These are phyloP conservation scores for Saturnispora sanitii DNA, from an alignment of 805 yeast genomes.

Conservation along the genomic window DNA sequence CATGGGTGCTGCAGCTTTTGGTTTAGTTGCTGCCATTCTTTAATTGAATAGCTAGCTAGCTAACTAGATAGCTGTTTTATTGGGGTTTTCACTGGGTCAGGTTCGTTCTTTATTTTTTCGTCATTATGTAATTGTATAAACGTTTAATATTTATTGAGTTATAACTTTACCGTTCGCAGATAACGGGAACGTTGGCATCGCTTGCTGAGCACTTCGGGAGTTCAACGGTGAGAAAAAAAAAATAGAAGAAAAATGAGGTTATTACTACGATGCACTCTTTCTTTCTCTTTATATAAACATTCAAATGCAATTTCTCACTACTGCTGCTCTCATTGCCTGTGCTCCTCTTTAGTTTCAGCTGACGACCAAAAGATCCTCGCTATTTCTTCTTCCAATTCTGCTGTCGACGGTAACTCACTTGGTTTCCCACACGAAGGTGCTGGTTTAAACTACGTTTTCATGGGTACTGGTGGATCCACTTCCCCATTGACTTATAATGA, in stretches of 20 bases:
- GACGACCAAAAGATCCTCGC: slow-evolving; percentile 18
- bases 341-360: slow-evolving; percentile 7
- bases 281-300: no score
- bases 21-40: slow-evolving; percentile 9
- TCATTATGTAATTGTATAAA: no score
- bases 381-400: slow-evolving; percentile 21
- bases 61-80: no score
- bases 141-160: no score
- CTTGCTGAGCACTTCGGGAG: not conserved
- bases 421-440: slow-evolving; percentile 39
- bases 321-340: slow-evolving; percentile 1
- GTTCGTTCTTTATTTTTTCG: no score
- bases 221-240: no score
- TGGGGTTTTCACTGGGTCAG: no score
- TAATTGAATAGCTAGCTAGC: not conserved
- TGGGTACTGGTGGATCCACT: slow-evolving; percentile 14
- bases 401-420: slow-evolving; percentile 21
- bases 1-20: slow-evolving; percentile 9
- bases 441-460: slow-evolving; percentile 33
- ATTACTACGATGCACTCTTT: no score
- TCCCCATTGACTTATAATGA: slow-evolving; percentile 13
- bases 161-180: no score
- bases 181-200: no score
- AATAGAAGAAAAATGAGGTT: no score
- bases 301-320: slow-evolving; percentile 7